Conservation (phyloP, 495 filamentous ascomycete genomes). For the Cenococcum geophilum region DNA sequence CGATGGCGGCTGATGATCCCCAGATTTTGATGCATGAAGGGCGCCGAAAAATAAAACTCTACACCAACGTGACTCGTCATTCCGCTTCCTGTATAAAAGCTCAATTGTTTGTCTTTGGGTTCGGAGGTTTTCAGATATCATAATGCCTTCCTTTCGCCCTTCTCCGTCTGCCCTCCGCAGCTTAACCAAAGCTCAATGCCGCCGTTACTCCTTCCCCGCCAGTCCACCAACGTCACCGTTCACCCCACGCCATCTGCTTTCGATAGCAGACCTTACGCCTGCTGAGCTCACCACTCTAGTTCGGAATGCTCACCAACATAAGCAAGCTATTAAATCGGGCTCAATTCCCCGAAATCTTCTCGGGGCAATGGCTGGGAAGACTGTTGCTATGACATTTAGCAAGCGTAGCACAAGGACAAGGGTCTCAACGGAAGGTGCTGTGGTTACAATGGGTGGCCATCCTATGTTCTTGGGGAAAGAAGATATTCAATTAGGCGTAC, state of each 20-base stretch:
- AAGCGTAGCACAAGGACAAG: conserved; percentile 91
- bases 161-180: conserved; percentile 20
- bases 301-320: conserved; percentile 69
- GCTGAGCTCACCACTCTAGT: conserved; percentile 75
- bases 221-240: conserved; percentile 33
- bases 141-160: conserved; percentile 25
- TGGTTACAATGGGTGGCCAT: conserved; percentile 77
- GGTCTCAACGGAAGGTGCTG: conserved; percentile 84
- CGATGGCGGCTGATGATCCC: neutral
- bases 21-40: conserved; percentile 8
- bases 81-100: conserved; percentile 9
- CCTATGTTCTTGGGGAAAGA: conserved; percentile 93
- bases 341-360: conserved; percentile 52
- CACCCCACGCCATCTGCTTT: conserved; percentile 64
- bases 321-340: conserved; percentile 69
- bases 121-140: neutral
- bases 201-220: conserved; percentile 20
- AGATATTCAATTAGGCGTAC: conserved; percentile 89
- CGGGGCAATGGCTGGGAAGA: conserved; percentile 60
- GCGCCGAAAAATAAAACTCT: conserved; percentile 4
- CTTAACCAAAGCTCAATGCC: conserved; percentile 18
- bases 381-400: conserved; percentile 91
- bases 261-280: conserved; percentile 76
- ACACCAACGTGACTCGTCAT: conserved; percentile 9
- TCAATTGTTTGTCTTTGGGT: conserved; percentile 16